phyloP scores from a whole-genome alignment of 192 early-diverging fungal genomes.

The Polychytrium aggregatum region DNA sequence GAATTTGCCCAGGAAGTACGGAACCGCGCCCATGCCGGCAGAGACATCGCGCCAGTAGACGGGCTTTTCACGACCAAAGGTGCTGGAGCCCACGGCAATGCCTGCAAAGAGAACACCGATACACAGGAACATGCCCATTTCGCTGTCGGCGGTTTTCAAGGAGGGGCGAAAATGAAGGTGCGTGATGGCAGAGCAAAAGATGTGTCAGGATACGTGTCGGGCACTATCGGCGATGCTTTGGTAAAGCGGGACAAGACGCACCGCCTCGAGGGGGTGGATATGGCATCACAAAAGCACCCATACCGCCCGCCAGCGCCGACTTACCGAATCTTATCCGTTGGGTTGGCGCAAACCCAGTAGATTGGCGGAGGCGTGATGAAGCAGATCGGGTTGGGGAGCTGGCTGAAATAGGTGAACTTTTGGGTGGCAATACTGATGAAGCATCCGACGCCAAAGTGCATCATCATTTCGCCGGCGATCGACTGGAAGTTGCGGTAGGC shows the following conservation, averaged over 20 bases:
- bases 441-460: conserved; percentile 42
- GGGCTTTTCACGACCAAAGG: conserved; percentile 51
- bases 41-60: conserved; percentile 56
- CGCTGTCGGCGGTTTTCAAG: conserved; percentile 19
- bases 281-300: too few relatives aligned
- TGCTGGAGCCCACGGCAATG: conserved; percentile 42
- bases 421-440: conserved; percentile 25
- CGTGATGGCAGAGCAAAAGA: not conserved
- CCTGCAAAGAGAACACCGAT: conserved; percentile 50
- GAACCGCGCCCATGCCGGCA: conserved; percentile 42
- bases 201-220: too few relatives aligned
- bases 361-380: conserved; percentile 20
- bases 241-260: too few relatives aligned
- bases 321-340: too few relatives aligned
- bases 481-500: conserved; percentile 30
- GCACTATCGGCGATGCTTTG: not conserved
- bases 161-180: too few relatives aligned
- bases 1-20: conserved; percentile 51
- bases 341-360: conserved; percentile 2
- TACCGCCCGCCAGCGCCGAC: too few relatives aligned
- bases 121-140: conserved; percentile 41
- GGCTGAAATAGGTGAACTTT: conserved; percentile 38
- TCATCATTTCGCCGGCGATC: conserved; percentile 39
- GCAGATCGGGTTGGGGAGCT: conserved; percentile 33
- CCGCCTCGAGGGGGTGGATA: too few relatives aligned